These are phyloP conservation scores for Puccinellia tenuiflora DNA, from an alignment of 176 grass and related monocot species.

Conservation along the genomic window DNA sequence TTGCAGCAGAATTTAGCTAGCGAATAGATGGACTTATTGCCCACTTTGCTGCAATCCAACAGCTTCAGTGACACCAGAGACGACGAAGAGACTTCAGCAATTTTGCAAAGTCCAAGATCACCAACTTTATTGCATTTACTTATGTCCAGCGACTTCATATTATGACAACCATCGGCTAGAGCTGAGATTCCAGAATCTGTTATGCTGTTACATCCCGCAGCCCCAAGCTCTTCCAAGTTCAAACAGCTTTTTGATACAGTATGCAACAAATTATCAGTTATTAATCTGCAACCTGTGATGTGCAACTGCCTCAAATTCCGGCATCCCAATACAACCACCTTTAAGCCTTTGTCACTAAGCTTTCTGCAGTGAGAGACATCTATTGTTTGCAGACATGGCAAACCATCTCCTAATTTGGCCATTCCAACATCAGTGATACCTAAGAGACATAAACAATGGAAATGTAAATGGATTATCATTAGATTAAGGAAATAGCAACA, in stretches of 20 bases:
- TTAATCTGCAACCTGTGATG: slow-evolving; percentile 53
- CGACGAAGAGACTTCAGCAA: slow-evolving; percentile 50
- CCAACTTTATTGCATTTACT: slow-evolving; percentile 85
- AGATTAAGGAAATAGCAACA: slow-evolving; percentile 7
- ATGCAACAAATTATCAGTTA: slow-evolving; percentile 63
- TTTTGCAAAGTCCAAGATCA: slow-evolving; percentile 60
- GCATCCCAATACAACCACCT: slow-evolving; percentile 47
- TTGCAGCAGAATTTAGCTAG: slow-evolving; percentile 63
- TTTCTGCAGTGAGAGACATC: slow-evolving; percentile 88
- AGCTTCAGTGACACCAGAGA: slow-evolving; percentile 66
- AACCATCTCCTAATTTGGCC: slow-evolving; percentile 41
- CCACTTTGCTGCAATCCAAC: slow-evolving; percentile 62
- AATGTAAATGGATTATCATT: not conserved
- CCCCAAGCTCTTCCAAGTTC: slow-evolving; percentile 62
- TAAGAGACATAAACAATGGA: slow-evolving; percentile 12
- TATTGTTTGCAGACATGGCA: slow-evolving; percentile 53
- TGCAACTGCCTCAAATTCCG: slow-evolving; percentile 50
- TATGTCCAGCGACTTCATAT: slow-evolving; percentile 66
- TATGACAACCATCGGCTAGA: slow-evolving; percentile 58
- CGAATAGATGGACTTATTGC: slow-evolving; percentile 56
- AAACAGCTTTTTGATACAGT: slow-evolving; percentile 59
- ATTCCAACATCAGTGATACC: slow-evolving; percentile 73
- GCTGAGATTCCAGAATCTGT: slow-evolving; percentile 61
- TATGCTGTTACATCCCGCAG: slow-evolving; percentile 54
- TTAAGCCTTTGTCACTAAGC: slow-evolving; percentile 69